Evolutionary conservation across 2,329 filamentous ascomycete genomes (phyloP).

Genomic region (Trichoderma sp.): DNA sequence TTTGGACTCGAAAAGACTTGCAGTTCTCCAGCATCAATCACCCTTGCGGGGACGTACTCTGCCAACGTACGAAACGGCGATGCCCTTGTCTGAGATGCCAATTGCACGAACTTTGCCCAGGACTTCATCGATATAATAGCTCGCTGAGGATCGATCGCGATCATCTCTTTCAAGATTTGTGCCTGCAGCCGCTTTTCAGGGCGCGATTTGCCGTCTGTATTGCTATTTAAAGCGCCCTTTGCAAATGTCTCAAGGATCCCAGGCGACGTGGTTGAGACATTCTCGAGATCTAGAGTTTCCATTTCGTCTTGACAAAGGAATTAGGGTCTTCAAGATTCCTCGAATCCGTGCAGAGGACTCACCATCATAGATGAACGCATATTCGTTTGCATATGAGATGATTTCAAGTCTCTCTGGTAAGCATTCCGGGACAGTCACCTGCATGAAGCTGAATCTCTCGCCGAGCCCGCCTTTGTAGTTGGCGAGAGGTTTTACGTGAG

Average conservation of each 20-base stretch:
- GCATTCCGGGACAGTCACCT: background rate
- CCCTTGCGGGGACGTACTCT: background rate
- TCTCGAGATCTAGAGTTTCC: background rate
- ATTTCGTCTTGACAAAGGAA: background rate
- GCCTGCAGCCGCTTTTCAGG: background rate
- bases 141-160: background rate
- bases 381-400: background rate
- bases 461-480: background rate
- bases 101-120: background rate
- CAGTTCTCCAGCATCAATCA: background rate
- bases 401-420: background rate
- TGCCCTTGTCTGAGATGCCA: background rate
- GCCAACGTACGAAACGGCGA: background rate
- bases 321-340: background rate
- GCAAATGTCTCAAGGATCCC: background rate
- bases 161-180: background rate
- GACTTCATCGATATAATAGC: background rate
- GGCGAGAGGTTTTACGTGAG: background rate
- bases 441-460: background rate
- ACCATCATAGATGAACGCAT: background rate
- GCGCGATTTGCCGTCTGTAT: background rate
- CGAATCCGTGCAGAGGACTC: too few species aligned
- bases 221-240: background rate
- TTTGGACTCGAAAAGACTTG: background rate
- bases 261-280: background rate